Conservation (phyloP, 75 land plant genomes). For the Picea glauca region DNA sequence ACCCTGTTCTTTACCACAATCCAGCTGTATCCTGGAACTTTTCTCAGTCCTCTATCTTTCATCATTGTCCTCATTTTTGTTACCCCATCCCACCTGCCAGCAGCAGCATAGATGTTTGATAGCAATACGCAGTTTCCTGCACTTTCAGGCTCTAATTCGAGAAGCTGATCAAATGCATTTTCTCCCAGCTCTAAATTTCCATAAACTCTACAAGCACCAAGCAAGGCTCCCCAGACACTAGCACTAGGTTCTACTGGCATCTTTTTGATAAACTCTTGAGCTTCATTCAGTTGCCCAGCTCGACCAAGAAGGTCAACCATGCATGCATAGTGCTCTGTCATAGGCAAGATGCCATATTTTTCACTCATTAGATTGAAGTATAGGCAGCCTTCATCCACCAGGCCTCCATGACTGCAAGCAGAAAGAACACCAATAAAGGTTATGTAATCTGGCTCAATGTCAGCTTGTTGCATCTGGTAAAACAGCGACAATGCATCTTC, state of each 20-base stretch:
- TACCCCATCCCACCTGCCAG: neutral
- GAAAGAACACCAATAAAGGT: slow-evolving; percentile 8
- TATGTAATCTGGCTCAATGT: slow-evolving; percentile 9
- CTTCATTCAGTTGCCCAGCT: slow-evolving; percentile 7
- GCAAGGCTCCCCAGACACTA: slow-evolving; percentile 14
- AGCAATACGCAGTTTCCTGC: slow-evolving; percentile 11
- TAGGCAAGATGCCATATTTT: slow-evolving; percentile 10
- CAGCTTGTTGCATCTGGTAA: slow-evolving; percentile 12
- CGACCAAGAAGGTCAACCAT: slow-evolving; percentile 19
- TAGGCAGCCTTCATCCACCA: slow-evolving; percentile 12
- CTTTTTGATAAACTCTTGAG: slow-evolving; percentile 6
- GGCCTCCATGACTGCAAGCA: slow-evolving; percentile 13
- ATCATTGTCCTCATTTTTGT: slow-evolving; percentile 3
- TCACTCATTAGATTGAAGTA: slow-evolving; percentile 8
- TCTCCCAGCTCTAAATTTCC: slow-evolving; percentile 18
- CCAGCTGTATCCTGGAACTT: slow-evolving; percentile 10
- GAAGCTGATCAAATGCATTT: neutral
- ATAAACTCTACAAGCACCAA: slow-evolving; percentile 19
- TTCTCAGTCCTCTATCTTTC: slow-evolving; percentile 1
- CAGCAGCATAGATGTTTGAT: slow-evolving; percentile 18
- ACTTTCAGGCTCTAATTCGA: slow-evolving; percentile 6
- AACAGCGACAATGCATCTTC: slow-evolving; percentile 2
- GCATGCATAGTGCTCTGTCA: slow-evolving; percentile 15
- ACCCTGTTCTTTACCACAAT: neutral
- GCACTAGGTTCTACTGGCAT: slow-evolving; percentile 20